phyloP scores from a whole-genome alignment of 2,329 filamentous ascomycete genomes.

The Didymella sp. region DNA sequence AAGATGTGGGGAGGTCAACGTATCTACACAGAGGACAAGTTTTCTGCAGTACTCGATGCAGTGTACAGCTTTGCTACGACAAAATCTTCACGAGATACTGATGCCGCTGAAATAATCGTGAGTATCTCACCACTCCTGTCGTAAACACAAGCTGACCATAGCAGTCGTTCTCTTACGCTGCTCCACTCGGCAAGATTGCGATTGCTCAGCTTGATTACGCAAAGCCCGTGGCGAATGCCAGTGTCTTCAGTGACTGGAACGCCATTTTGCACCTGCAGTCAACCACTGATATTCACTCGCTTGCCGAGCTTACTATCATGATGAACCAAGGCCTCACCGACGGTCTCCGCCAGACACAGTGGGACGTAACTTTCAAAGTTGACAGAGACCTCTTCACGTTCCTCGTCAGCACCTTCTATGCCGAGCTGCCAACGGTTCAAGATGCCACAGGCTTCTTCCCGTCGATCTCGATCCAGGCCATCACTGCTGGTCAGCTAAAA shows the following conservation, averaged over 20 bases:
- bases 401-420: constrained; percentile 22
- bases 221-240: neutral
- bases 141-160: neutral
- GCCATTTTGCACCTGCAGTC: neutral
- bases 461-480: constrained; percentile 26
- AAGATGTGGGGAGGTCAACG: neutral
- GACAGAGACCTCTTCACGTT: constrained; percentile 19
- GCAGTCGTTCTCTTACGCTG: neutral
- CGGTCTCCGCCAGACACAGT: neutral
- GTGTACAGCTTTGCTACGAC: neutral
- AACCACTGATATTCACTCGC: neutral
- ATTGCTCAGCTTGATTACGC: neutral
- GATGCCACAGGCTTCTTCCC: constrained; percentile 12
- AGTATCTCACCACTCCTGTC: neutral
- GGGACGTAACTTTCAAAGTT: neutral
- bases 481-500: constrained; percentile 22
- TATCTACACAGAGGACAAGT: neutral
- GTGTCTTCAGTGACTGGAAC: neutral
- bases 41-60: neutral
- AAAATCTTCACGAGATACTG: neutral
- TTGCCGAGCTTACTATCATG: neutral
- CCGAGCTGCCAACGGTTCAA: constrained; percentile 6
- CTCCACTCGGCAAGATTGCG: neutral
- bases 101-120: neutral
- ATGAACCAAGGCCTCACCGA: neutral